Evolutionary conservation across 257 asterid species (phyloP).

Genomic region (Solanum dulcamara): DNA sequence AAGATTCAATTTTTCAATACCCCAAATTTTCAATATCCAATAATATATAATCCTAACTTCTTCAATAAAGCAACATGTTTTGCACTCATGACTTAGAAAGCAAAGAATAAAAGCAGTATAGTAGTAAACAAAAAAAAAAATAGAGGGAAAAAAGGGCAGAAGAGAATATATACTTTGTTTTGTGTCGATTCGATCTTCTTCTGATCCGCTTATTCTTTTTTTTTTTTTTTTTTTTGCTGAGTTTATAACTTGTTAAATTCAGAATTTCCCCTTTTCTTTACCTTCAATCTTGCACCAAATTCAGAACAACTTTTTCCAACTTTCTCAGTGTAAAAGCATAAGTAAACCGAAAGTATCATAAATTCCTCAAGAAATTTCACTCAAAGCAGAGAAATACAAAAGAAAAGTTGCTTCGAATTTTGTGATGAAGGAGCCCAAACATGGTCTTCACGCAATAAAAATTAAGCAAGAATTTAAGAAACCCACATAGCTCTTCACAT

Average conservation of each 20-base stretch:
- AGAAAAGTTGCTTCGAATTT: not conserved
- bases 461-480: not conserved
- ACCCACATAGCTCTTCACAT: not conserved
- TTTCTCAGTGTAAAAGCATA: slow-evolving; percentile 10
- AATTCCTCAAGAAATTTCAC: not conserved
- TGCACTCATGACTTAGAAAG: not conserved
- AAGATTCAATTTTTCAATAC: not conserved
- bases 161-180: slow-evolving; percentile 6
- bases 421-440: not conserved
- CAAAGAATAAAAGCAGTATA: not conserved
- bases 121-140: not conserved
- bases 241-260: not conserved
- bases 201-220: not conserved
- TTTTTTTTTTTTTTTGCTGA: not conserved
- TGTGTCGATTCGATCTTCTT: slow-evolving; percentile 9
- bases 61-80: not conserved
- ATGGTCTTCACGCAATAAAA: not conserved
- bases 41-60: not conserved
- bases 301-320: slow-evolving; percentile 6
- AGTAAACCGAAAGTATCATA: slow-evolving; percentile 17
- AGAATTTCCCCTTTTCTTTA: slow-evolving; percentile 24
- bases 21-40: not conserved
- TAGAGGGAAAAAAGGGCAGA: not conserved
- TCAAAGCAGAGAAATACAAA: not conserved
- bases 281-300: slow-evolving; percentile 22